Evolutionary conservation across 2,329 filamentous ascomycete genomes (phyloP).

Genomic region (Phaeomoniella chlamydospora): DNA sequence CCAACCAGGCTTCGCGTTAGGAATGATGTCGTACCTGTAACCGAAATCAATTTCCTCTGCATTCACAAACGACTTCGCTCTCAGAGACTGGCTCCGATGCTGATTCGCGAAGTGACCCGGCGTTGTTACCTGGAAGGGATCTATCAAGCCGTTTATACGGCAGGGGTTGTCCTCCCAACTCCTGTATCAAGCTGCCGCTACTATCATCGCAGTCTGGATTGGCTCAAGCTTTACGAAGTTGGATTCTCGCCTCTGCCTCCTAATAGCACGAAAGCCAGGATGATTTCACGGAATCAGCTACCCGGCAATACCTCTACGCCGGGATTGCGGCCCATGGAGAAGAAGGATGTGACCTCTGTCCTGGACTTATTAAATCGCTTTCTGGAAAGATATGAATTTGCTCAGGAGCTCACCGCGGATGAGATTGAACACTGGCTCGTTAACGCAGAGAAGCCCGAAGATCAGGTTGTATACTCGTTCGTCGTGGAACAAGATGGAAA

Average conservation of each 20-base stretch:
- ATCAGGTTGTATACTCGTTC: slow-evolving; percentile 82
- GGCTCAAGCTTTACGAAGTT: slow-evolving; percentile 89
- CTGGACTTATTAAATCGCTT: slow-evolving; percentile 63
- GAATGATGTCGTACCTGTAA: slow-evolving; percentile 57
- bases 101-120: slow-evolving; percentile 96
- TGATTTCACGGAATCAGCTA: slow-evolving; percentile 74
- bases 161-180: slow-evolving; percentile 76
- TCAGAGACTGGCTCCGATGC: slow-evolving; percentile 79
- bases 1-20: slow-evolving; percentile 73
- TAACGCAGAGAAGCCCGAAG: slow-evolving; percentile 46
- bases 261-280: slow-evolving; percentile 70
- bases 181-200: slow-evolving; percentile 90
- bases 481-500: slow-evolving; percentile 71
- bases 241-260: slow-evolving; percentile 81
- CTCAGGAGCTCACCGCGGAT: slow-evolving; percentile 62
- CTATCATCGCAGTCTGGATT: slow-evolving; percentile 86
- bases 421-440: slow-evolving; percentile 84
- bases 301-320: slow-evolving; percentile 58
- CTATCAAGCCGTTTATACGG: slow-evolving; percentile 94
- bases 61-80: slow-evolving; percentile 95
- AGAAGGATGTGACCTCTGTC: slow-evolving; percentile 63
- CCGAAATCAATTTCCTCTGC: slow-evolving; percentile 96
- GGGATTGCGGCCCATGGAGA: slow-evolving; percentile 68
- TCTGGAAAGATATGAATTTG: slow-evolving; percentile 65
- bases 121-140: slow-evolving; percentile 75